Evolutionary conservation across 768 basidiomycete species (phyloP).

Genomic region (Astraeus odoratus): DNA sequence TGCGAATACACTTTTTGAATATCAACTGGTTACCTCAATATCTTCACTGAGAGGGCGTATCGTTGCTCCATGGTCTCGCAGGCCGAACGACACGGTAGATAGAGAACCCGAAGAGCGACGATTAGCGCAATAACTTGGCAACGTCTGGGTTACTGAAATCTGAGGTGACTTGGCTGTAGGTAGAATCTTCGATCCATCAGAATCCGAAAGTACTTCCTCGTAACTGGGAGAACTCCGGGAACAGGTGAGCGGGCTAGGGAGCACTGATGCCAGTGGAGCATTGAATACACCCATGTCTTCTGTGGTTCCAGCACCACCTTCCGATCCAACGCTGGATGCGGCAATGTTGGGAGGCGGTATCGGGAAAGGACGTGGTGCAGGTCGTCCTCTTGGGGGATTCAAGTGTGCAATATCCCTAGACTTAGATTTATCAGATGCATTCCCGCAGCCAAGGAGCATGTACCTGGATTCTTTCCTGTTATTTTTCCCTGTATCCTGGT

Average conservation of each 20-base stretch:
- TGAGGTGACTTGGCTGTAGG: not conserved
- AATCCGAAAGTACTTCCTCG: not conserved
- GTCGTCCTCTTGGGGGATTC: not conserved
- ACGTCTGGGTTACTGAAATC: not conserved
- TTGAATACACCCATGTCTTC: not conserved
- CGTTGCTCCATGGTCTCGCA: too few relatives aligned
- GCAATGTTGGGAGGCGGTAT: slow-evolving; percentile 15
- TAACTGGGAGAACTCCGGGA: not conserved
- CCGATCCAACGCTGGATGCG: not conserved
- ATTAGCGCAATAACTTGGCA: not conserved
- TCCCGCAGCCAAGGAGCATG: too few relatives aligned
- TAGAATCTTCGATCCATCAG: not conserved
- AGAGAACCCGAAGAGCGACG: not conserved
- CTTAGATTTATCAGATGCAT: slow-evolving; percentile 7
- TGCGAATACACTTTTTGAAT: too few relatives aligned
- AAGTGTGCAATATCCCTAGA: slow-evolving; percentile 1
- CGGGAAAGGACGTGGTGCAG: slow-evolving; percentile 21
- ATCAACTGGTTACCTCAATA: too few relatives aligned
- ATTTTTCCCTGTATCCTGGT: slow-evolving; percentile 7
- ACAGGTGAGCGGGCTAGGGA: too few relatives aligned
- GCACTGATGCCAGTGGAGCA: not conserved
- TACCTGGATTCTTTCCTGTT: too few relatives aligned
- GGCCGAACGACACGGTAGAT: not conserved
- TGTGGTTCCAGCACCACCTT: not conserved
- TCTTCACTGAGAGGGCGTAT: too few relatives aligned